Conservation (phyloP, 257 asterid genomes). For the Cordia subcordata region DNA sequence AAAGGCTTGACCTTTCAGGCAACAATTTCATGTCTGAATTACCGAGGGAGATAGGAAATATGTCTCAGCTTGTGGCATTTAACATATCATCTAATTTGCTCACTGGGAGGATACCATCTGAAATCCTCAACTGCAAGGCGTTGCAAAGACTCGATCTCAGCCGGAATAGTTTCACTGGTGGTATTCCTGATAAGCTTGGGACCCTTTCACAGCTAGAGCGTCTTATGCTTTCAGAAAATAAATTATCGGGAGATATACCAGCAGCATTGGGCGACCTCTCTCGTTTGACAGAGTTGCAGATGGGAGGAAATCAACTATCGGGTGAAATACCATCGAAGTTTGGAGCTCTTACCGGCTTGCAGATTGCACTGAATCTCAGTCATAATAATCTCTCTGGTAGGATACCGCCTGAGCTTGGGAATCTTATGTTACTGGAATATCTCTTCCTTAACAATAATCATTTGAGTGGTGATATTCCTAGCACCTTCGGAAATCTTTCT, state of each 20-base stretch:
- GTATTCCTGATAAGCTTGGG: slow-evolving; percentile 60
- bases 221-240: slow-evolving; percentile 65
- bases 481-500: slow-evolving; percentile 66
- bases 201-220: slow-evolving; percentile 70
- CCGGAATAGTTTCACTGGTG: slow-evolving; percentile 48
- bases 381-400: slow-evolving; percentile 61
- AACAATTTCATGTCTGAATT: slow-evolving; percentile 54
- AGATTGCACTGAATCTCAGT: slow-evolving; percentile 83
- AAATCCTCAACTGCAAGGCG: slow-evolving; percentile 60
- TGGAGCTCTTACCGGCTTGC: slow-evolving; percentile 66
- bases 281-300: slow-evolving; percentile 80
- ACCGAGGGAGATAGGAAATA: slow-evolving; percentile 67
- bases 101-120: slow-evolving; percentile 53
- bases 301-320: slow-evolving; percentile 72
- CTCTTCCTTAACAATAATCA: slow-evolving; percentile 67
- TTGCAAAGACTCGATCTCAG: slow-evolving; percentile 90
- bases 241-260: slow-evolving; percentile 66
- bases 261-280: slow-evolving; percentile 70
- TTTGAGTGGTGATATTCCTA: slow-evolving; percentile 74
- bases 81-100: slow-evolving; percentile 64
- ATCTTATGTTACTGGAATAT: slow-evolving; percentile 66
- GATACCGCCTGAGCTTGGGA: slow-evolving; percentile 79
- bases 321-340: slow-evolving; percentile 79
- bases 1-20: slow-evolving; percentile 78
- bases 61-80: slow-evolving; percentile 66